Evolutionary conservation across 768 basidiomycete species (phyloP).

Genomic region (Mycena haematopus): DNA sequence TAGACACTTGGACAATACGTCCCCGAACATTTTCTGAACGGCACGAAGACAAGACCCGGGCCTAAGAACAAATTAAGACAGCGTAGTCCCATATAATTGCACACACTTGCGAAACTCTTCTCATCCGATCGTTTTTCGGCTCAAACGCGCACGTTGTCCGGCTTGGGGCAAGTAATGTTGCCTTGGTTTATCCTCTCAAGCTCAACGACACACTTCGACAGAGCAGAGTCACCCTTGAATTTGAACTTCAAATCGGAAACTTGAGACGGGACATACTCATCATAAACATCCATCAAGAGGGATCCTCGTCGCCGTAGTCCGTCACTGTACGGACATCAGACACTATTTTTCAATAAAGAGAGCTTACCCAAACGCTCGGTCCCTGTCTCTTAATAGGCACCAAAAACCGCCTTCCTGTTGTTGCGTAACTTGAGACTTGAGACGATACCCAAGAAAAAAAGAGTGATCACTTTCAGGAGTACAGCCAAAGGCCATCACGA

Average conservation of each 20-base stretch:
- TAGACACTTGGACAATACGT: conserved; percentile 73
- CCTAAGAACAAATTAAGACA: conserved; percentile 39
- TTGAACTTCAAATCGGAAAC: conserved; percentile 68
- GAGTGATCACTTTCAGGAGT: conserved; percentile 56
- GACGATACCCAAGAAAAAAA: too few relatives aligned
- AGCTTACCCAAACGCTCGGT: too few relatives aligned
- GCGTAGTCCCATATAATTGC: too few relatives aligned
- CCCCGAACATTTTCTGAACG: conserved; percentile 81
- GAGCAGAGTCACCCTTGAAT: conserved; percentile 66
- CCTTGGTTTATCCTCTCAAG: conserved; percentile 51
- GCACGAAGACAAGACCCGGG: conserved; percentile 78
- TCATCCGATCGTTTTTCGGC: conserved; percentile 61
- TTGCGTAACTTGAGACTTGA: background rate
- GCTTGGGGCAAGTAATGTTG: conserved; percentile 47
- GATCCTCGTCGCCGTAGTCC: conserved; percentile 82
- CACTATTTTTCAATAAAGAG: background rate
- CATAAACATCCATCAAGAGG: conserved; percentile 75
- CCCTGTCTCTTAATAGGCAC: too few relatives aligned
- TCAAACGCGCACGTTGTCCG: conserved; percentile 58
- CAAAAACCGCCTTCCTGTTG: conserved; percentile 36
- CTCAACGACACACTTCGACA: conserved; percentile 68
- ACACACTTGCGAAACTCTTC: too few relatives aligned
- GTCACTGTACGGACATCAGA: conserved; percentile 53
- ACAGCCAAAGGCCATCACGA: conserved; percentile 57
- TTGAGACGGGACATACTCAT: too few relatives aligned